Conservation (phyloP, 208 protist genomes). For the Zelonia costaricensis region DNA sequence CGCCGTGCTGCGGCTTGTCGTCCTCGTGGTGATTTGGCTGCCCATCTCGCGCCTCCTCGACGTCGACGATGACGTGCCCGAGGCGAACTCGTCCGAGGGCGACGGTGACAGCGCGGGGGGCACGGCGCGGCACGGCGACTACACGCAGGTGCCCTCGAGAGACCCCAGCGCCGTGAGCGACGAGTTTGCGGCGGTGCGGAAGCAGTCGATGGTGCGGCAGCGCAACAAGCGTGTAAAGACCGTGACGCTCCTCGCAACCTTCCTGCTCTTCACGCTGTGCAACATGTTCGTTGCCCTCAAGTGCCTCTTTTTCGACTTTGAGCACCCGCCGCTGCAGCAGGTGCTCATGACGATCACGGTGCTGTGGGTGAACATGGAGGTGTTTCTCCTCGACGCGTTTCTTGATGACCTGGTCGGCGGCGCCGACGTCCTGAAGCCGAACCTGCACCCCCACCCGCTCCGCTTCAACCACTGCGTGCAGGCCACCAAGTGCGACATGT, state of each 20-base stretch:
- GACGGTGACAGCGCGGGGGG: neutral
- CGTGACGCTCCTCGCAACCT: conserved; percentile 25
- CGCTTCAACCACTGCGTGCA: conserved; percentile 41
- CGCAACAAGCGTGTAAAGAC: conserved; percentile 29
- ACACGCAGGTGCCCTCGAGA: conserved; percentile 5
- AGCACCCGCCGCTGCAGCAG: conserved; percentile 25
- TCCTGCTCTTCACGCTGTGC: conserved; percentile 36
- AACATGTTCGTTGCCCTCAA: conserved; percentile 42
- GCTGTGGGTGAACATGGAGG: conserved; percentile 46
- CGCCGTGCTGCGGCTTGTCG: conserved; percentile 20
- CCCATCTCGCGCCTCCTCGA: conserved; percentile 10
- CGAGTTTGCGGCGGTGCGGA: conserved; percentile 11
- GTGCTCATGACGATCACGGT: conserved; percentile 46
- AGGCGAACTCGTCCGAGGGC: neutral
- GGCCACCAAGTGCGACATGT: conserved; percentile 48
- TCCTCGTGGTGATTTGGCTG: conserved; percentile 8
- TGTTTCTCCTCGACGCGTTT: conserved; percentile 39
- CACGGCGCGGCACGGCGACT: conserved; percentile 9
- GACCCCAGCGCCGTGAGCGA: neutral
- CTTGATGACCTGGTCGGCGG: conserved; percentile 18
- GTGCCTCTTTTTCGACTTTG: conserved; percentile 47
- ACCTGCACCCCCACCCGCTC: conserved; percentile 46
- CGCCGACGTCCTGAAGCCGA: conserved; percentile 29
- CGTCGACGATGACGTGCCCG: conserved; percentile 1
- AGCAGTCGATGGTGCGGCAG: conserved; percentile 24